phyloP scores from a whole-genome alignment of 2,329 filamentous ascomycete species.

The Gaeumannomyces tritici region DNA sequence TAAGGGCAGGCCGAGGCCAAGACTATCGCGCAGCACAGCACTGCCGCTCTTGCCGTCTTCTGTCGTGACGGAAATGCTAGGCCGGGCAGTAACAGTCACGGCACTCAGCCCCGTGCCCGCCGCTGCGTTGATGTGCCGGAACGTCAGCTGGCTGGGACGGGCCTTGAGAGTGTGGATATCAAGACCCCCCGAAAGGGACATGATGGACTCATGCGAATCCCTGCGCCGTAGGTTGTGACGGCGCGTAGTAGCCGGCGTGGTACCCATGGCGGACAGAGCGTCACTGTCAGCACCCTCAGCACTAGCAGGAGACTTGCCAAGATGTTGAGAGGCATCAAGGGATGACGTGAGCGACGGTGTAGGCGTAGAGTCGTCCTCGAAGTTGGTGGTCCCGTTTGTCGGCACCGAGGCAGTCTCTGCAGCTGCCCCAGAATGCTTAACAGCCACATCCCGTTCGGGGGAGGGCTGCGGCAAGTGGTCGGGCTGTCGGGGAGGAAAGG shows the following conservation, averaged over 20 bases:
- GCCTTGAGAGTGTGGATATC: conserved; percentile 78
- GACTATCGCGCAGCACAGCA: conserved; percentile 47
- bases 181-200: conserved; percentile 78
- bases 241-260: conserved; percentile 11
- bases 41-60: conserved; percentile 38
- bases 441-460: not conserved
- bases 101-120: conserved; percentile 47
- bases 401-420: not conserved
- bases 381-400: not conserved
- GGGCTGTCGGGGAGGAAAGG: conserved; percentile 13
- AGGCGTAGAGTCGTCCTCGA: not conserved
- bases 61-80: conserved; percentile 34
- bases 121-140: conserved; percentile 36
- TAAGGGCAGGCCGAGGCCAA: conserved; percentile 25
- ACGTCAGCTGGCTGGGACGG: conserved; percentile 65
- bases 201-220: conserved; percentile 77
- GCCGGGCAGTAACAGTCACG: conserved; percentile 48
- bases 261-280: conserved; percentile 14
- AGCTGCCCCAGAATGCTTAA: not conserved
- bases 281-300: conserved; percentile 15
- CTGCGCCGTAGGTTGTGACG: conserved; percentile 46
- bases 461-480: not conserved
- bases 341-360: not conserved
- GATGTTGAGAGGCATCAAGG: not conserved
- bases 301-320: conserved; percentile 5